Base-by-base conservation (phyloP, 225 moss, liverwort and hornwort genomes). In the Sphagnum contortum region DNA sequence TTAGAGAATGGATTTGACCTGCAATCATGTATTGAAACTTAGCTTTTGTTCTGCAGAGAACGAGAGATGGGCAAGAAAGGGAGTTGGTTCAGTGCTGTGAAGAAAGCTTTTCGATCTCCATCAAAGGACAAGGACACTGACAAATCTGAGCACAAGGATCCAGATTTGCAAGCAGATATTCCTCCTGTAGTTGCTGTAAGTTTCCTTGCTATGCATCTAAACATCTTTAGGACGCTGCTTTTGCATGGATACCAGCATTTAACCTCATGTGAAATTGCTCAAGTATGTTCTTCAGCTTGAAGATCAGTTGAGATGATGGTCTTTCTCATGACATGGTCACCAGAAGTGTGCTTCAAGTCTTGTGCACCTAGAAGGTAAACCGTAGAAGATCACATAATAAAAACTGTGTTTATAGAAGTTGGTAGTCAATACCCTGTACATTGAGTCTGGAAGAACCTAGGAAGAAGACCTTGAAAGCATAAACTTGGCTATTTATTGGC, bases 41-140 rank as follows among this genome's bases (percentile, higher is more conserved):
- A 29, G 29, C 29, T 29, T 29, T 29, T 29, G 29, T 29, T 29
- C 29, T 29, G 29, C 29, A 29, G 29, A 67, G 66, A 55, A 73
- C 77, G 80, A 69, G 73, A 64, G 73, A 98, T 98, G 96, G 96
- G 92, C 65, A 98, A 98, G 88, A 90, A 90, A 59, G 92, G 90
- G 55, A 93, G 79, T 72, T 98, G 92, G 90, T 81, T 98, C 12
- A 89, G 75, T 57, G 90, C 90, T 68, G 90, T 98, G 69, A 98
- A 87, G 79, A 98, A 98, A 64, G 96, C 85, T 44, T 98, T 98
- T 64, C 87, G 90, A 58, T 84, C 96, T 29, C 92, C 96, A 66
- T 75, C 80, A 50, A 75, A 73, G 65, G 83, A 83, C 57, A 87
- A 81, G 63, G 88, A 88, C 48, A 70, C 80, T 3, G 89, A 88